phyloP scores from a whole-genome alignment of 768 basidiomycete species.

The Lactarius tabidus region DNA sequence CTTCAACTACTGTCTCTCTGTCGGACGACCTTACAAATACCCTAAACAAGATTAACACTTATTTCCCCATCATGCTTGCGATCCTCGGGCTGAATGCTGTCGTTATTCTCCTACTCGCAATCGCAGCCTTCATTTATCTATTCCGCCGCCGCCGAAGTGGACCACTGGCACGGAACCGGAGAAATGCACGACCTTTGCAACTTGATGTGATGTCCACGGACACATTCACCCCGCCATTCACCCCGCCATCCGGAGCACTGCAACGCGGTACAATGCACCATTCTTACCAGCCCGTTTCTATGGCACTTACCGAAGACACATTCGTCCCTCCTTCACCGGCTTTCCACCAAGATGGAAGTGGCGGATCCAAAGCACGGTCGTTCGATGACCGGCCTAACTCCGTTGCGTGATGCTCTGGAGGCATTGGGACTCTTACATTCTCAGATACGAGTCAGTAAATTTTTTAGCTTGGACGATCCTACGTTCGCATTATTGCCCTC shows the following conservation, averaged over 20 bases:
- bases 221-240: slow-evolving; percentile 24
- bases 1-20: slow-evolving; percentile 47
- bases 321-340: slow-evolving; percentile 36
- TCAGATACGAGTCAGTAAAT: background rate
- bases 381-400: slow-evolving; percentile 26
- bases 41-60: slow-evolving; percentile 58
- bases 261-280: slow-evolving; percentile 34
- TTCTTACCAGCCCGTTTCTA: slow-evolving; percentile 71
- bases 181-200: slow-evolving; percentile 50
- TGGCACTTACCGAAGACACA: slow-evolving; percentile 39
- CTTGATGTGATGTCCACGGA: slow-evolving; percentile 37
- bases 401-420: slow-evolving; percentile 31
- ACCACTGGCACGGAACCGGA: slow-evolving; percentile 34
- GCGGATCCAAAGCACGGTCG: slow-evolving; percentile 15
- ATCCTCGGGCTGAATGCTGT: slow-evolving; percentile 76
- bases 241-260: slow-evolving; percentile 19
- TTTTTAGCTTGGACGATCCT: background rate
- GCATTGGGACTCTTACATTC: background rate
- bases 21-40: slow-evolving; percentile 55
- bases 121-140: slow-evolving; percentile 50
- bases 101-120: slow-evolving; percentile 53
- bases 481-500: background rate
- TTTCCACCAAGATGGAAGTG: slow-evolving; percentile 25
- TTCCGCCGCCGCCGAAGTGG: slow-evolving; percentile 47
- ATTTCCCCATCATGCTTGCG: slow-evolving; percentile 70